Evolutionary conservation across 2,329 filamentous ascomycete species (phyloP), one percentile per base, ranked within the genome.

Genomic region (Diaporthe sp.): DNA sequence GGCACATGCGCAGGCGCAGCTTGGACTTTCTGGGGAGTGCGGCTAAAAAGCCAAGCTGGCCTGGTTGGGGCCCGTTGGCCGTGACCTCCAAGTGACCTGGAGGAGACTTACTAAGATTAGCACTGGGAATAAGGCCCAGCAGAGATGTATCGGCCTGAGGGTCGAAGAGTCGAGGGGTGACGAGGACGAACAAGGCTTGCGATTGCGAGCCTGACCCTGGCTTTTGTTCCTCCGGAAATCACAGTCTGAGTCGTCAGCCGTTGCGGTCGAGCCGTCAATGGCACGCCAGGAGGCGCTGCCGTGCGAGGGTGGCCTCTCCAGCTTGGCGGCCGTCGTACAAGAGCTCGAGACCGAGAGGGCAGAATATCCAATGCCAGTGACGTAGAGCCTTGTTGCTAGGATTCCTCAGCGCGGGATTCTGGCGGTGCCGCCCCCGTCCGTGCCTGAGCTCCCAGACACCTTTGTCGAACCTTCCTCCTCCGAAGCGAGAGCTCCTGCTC

Each of bases 281-380:
- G 78, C 76, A 76, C 78, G 79, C 79, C 79, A 76, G 73, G 76
- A 74, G 80, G 79, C 81, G 79, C 78, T 73, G 71, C 74, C 74
- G 66, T 71, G 42, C 47, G 58, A 73, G 51, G 74, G 71, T 66
- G 74, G 59, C 50, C 47, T 56, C 74, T 73, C 74, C 71, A 75
- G 74, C 35, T 75, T 75, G 74, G 2, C 65, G 82, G n/a, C 78
- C 80, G 9, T 85, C 83, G 86, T 75, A 84, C 83, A 27, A 88
- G 78, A 42, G 50, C n/a, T 37, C 35, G 37, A 63, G 50, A 47
- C 19, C 53, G 74, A 56, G 51, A 71, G 47, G 51, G 68, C 53
- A 53, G 71, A 27, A 73, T 32, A 44, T 63, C 66, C 58, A 71
- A 56, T 51, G 39, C 56, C 55, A 37, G 66, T 55, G 51, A 75